Evolutionary conservation across 2,329 filamentous ascomycete species (phyloP).

Genomic region (Diaporthe citriasiana): DNA sequence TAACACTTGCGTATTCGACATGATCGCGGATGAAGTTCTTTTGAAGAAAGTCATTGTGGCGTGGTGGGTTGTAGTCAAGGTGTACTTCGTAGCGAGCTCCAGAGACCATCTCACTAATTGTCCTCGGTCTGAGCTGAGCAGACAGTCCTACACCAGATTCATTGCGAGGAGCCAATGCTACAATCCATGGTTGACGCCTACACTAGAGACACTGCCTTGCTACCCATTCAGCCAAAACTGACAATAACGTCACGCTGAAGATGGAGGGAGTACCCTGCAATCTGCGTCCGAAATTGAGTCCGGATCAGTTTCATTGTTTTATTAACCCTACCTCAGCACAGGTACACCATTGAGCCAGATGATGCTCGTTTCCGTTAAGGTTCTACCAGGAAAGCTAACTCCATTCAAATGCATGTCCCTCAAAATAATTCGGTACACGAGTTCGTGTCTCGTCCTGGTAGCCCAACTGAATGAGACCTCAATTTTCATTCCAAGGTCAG

Average conservation of each 20-base stretch:
- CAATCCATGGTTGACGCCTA: too few relatives aligned
- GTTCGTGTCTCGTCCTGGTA: background rate
- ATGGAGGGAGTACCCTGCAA: too few relatives aligned
- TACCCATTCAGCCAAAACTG: background rate
- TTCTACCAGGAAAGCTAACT: background rate
- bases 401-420: background rate
- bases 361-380: background rate
- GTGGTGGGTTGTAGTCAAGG: background rate
- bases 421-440: background rate
- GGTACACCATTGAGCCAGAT: background rate
- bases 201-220: background rate
- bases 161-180: background rate
- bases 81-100: background rate
- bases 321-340: background rate
- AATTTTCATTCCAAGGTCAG: conserved; percentile 33
- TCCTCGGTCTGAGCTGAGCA: background rate
- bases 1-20: background rate
- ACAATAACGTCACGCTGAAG: background rate
- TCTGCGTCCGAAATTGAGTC: background rate
- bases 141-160: background rate
- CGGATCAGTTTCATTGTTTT: background rate
- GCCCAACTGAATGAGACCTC: background rate
- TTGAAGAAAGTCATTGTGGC: background rate
- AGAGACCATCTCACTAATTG: background rate
- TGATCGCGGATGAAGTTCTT: background rate